Conservation (phyloP, 1,139 yeast species). For the Magnusiomyces suaveolens region DNA sequence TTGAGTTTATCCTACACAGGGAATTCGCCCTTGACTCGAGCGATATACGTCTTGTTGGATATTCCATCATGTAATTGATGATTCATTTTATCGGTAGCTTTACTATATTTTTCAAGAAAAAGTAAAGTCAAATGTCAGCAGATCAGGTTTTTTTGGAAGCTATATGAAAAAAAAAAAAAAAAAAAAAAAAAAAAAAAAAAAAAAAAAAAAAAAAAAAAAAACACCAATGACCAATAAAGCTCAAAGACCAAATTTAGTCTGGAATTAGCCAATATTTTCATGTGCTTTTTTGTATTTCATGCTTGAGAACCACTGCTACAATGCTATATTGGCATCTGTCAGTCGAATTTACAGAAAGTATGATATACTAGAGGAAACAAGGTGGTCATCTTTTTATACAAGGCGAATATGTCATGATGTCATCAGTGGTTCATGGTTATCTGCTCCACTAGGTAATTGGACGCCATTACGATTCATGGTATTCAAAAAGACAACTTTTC, state of each 20-base stretch:
- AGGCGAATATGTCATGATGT: slow-evolving; percentile 59
- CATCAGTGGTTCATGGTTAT: slow-evolving; percentile 88
- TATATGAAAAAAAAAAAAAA: slow-evolving; percentile 72
- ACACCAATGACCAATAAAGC: too few species aligned
- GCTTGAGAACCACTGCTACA: slow-evolving; percentile 69
- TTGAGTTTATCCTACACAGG: slow-evolving; percentile 35
- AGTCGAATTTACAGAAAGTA: slow-evolving; percentile 90
- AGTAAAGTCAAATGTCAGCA: slow-evolving; percentile 89
- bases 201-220: not conserved
- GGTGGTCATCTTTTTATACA: slow-evolving; percentile 67
- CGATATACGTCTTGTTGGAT: slow-evolving; percentile 74
- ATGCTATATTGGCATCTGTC: slow-evolving; percentile 86
- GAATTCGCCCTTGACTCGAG: slow-evolving; percentile 79
- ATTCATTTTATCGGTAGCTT: slow-evolving; percentile 70
- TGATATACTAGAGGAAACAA: slow-evolving; percentile 86
- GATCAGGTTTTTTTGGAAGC: slow-evolving; percentile 74
- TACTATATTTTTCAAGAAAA: slow-evolving; percentile 79
- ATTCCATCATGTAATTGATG: slow-evolving; percentile 64
- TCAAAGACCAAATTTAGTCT: too few species aligned
- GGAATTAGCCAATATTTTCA: too few species aligned
- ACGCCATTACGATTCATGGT: slow-evolving; percentile 75
- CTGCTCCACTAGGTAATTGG: slow-evolving; percentile 68
- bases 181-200: not conserved
- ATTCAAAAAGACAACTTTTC: slow-evolving; percentile 52
- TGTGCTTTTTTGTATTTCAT: slow-evolving; percentile 50